These are phyloP conservation scores for Platanus orientalis DNA, from an alignment of 164 flowering plant genomes.

Conservation along the genomic window DNA sequence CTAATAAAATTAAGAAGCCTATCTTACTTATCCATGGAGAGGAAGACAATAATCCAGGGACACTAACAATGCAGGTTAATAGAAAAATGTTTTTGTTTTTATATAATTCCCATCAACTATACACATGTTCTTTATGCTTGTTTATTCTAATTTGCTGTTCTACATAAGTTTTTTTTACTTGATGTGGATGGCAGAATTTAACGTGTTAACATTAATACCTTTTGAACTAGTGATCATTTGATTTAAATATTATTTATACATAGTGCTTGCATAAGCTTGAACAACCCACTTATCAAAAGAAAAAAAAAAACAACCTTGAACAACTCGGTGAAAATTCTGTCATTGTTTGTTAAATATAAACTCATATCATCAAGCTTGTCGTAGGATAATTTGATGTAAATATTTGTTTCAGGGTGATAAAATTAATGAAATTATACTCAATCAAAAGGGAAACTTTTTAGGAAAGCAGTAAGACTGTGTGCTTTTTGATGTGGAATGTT, in stretches of 20 bases:
- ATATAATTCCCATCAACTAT: not conserved
- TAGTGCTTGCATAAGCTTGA: no score
- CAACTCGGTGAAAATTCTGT: not conserved
- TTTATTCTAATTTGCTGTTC: no score
- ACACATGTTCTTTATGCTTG: no score
- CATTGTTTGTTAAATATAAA: not conserved
- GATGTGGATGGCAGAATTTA: no score
- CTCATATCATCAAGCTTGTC: no score
- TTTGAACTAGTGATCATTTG: no score
- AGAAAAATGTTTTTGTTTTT: not conserved
- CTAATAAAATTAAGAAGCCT: constrained; percentile 90
- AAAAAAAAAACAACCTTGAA: no score
- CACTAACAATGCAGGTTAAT: constrained; percentile 93
- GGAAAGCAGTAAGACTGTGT: not conserved
- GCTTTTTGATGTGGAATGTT: not conserved
- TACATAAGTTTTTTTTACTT: no score
- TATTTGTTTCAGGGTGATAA: not conserved
- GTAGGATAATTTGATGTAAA: no score
- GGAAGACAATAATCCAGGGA: constrained; percentile 96
- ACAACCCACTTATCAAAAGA: no score
- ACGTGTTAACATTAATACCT: no score
- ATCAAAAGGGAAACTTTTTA: not conserved
- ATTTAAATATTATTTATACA: no score
- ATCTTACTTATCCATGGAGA: constrained; percentile 95
- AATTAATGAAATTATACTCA: not conserved